Evolutionary conservation across 2,329 filamentous ascomycete species (phyloP).

Genomic region (Elsinoe perseae): DNA sequence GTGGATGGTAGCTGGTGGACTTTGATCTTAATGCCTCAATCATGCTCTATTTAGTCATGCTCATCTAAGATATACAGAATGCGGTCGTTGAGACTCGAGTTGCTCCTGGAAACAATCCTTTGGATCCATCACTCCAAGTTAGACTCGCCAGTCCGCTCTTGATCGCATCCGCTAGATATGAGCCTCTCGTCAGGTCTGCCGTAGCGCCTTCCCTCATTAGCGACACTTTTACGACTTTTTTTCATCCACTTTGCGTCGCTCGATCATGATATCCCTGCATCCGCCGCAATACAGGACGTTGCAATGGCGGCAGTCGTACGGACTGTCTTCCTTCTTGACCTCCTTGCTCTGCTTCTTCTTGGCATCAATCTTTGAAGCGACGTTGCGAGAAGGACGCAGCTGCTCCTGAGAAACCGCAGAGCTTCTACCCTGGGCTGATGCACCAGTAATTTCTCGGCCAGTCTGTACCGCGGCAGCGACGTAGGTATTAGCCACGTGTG

Average conservation of each 20-base stretch:
- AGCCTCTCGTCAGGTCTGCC: too few species aligned
- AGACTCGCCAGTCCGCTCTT: too few species aligned
- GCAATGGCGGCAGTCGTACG: not conserved
- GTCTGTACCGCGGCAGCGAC: too few species aligned
- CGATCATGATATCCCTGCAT: slow-evolving; percentile 16
- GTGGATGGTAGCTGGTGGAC: not conserved
- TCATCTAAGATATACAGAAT: not conserved
- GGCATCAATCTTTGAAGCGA: not conserved
- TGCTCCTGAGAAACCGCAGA: too few species aligned
- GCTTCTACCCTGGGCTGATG: too few species aligned
- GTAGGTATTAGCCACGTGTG: too few species aligned
- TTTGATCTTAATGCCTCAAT: not conserved
- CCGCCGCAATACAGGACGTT: slow-evolving; percentile 1
- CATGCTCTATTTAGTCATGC: not conserved
- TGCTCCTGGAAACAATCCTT: too few species aligned
- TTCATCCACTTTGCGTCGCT: not conserved
- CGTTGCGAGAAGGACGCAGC: too few species aligned
- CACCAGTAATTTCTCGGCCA: too few species aligned
- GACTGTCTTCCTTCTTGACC: not conserved
- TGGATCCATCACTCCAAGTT: not conserved
- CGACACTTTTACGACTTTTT: not conserved
- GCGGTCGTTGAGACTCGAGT: not conserved
- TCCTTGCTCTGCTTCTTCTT: not conserved
- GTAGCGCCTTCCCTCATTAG: not conserved
- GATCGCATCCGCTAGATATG: too few species aligned